Percentiles rank a stretch among this genome's conserved stretches.
phyloP scores from a whole-genome alignment of 2,329 filamentous ascomycete species.

The Trichoderma asperellum region DNA sequence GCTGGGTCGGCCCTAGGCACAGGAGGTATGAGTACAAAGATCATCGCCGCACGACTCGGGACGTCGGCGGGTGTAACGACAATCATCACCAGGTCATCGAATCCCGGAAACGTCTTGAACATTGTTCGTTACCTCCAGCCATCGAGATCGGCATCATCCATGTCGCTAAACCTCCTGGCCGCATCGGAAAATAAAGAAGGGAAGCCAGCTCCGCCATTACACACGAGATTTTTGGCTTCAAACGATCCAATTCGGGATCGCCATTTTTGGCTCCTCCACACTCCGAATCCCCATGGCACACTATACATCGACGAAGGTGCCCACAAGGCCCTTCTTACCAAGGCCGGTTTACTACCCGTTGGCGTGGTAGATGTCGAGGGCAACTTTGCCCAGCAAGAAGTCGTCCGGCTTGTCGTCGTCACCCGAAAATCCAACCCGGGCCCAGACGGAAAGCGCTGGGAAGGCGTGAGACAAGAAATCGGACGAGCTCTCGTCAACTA shows the following conservation, averaged over 20 bases:
- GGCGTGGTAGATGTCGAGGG: constrained; percentile 92
- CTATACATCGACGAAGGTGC: constrained; percentile 93
- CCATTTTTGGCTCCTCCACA: constrained; percentile 96
- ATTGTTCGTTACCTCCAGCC: constrained; percentile 71
- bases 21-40: constrained; percentile 97
- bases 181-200: constrained; percentile 34
- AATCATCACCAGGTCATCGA: constrained; percentile 91
- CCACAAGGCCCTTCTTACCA: constrained; percentile 75
- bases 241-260: constrained; percentile 84
- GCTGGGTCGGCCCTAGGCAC: constrained; percentile 89
- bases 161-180: constrained; percentile 46
- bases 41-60: constrained; percentile 87
- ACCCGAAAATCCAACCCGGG: constrained; percentile 55
- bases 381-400: constrained; percentile 87
- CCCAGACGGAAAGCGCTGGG: constrained; percentile 52
- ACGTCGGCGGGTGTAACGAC: constrained; percentile 95
- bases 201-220: constrained; percentile 57
- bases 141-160: constrained; percentile 34
- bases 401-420: constrained; percentile 83
- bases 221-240: constrained; percentile 91
- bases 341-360: constrained; percentile 85
- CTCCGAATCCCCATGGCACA: constrained; percentile 85
- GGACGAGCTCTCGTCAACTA: constrained; percentile 93
- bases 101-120: constrained; percentile 84
- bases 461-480: constrained; percentile 68